These are phyloP conservation scores for Pestalotiopsis sp. DNA, from an alignment of 2,329 filamentous ascomycete species.

Conservation along the genomic window DNA sequence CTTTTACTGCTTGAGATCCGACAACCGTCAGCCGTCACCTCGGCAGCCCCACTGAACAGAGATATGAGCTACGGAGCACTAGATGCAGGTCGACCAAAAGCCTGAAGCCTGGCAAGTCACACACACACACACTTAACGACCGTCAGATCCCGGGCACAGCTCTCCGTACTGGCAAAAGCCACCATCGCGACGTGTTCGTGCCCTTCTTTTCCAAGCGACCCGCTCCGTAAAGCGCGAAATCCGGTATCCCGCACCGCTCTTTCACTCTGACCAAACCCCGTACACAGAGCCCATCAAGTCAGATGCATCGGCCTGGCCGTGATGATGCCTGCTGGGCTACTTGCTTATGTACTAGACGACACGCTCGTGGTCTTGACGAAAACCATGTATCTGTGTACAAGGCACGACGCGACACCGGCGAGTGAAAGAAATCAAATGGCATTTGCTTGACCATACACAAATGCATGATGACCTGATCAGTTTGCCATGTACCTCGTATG, in stretches of 20 bases:
- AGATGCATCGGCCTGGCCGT: neutral
- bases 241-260: neutral
- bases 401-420: neutral
- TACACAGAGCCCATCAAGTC: neutral
- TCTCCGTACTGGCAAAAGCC: neutral
- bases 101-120: too few relatives aligned
- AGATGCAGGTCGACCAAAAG: neutral
- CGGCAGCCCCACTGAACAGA: neutral
- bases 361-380: neutral
- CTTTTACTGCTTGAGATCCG: neutral
- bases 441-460: neutral
- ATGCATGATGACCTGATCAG: neutral
- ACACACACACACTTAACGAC: neutral
- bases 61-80: neutral
- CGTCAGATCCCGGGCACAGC: neutral
- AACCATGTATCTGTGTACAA: neutral
- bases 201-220: neutral
- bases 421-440: neutral
- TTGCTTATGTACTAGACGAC: neutral
- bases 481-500: neutral
- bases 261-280: neutral
- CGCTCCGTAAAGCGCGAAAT: neutral
- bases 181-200: neutral
- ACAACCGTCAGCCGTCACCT: neutral
- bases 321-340: neutral